Evolutionary conservation across 371 early-diverging fungal species (phyloP).

Genomic region (Haplosporangium sp.): DNA sequence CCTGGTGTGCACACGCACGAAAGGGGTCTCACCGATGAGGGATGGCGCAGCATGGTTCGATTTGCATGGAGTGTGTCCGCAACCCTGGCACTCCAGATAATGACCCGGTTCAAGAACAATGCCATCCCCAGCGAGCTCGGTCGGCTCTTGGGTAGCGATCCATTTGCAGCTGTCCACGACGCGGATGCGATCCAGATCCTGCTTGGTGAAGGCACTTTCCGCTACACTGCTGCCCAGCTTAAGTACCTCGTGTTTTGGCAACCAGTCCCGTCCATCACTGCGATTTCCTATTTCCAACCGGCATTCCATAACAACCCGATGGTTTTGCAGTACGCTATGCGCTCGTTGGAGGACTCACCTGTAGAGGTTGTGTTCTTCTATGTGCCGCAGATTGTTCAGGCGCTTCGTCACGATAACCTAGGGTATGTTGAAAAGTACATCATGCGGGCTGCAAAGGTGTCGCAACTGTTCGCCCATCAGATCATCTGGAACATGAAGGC

Average conservation of each 20-base stretch:
- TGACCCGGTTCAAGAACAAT: slow-evolving; percentile 76
- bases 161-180: slow-evolving; percentile 76
- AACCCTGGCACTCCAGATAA: slow-evolving; percentile 81
- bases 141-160: slow-evolving; percentile 69
- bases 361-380: slow-evolving; percentile 97
- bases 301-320: slow-evolving; percentile 80
- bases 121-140: slow-evolving; percentile 77
- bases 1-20: slow-evolving; percentile 58
- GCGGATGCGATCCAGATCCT: slow-evolving; percentile 82
- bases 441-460: slow-evolving; percentile 89
- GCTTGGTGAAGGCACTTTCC: slow-evolving; percentile 62
- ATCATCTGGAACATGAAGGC: slow-evolving; percentile 99
- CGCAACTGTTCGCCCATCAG: slow-evolving; percentile 98
- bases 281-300: slow-evolving; percentile 83
- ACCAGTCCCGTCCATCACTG: slow-evolving; percentile 91
- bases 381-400: slow-evolving; percentile 99
- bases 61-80: slow-evolving; percentile 89
- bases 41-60: slow-evolving; percentile 81
- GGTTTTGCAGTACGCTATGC: slow-evolving; percentile 94
- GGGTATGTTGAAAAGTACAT: slow-evolving; percentile 96
- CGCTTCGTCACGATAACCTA: slow-evolving; percentile 86
- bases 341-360: slow-evolving; percentile 88
- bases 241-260: slow-evolving; percentile 90
- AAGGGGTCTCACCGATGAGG: slow-evolving; percentile 65
- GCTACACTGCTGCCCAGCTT: slow-evolving; percentile 43